These are phyloP conservation scores for Podospora australis DNA, from an alignment of 495 filamentous ascomycete species.

Conservation along the genomic window DNA sequence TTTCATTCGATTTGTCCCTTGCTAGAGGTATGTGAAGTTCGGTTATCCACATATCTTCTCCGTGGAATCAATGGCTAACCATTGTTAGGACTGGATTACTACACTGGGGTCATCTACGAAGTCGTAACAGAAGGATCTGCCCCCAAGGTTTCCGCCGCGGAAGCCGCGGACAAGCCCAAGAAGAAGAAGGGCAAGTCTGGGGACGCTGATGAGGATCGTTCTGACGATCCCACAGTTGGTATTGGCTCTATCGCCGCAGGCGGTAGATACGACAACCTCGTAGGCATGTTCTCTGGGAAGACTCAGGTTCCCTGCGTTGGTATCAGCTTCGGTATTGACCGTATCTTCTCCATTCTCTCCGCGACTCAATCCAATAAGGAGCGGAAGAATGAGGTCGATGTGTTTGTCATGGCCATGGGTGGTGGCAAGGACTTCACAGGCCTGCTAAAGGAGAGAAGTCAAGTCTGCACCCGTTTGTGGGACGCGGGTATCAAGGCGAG, in stretches of 20 bases:
- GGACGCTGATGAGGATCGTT: conserved; percentile 70
- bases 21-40: too few species aligned
- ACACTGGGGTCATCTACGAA: conserved; percentile 86
- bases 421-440: conserved; percentile 79
- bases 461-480: conserved; percentile 67
- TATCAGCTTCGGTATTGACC: conserved; percentile 90
- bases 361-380: conserved; percentile 61
- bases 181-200: conserved; percentile 52
- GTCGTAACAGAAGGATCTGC: conserved; percentile 65
- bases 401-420: conserved; percentile 89
- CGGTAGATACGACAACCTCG: conserved; percentile 89
- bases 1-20: conserved; percentile 77
- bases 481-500: conserved; percentile 67
- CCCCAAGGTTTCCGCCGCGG: conserved; percentile 35
- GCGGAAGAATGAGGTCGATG: conserved; percentile 64
- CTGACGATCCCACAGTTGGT: conserved; percentile 72
- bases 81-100: conserved; percentile 16
- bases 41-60: too few species aligned
- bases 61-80: too few species aligned
- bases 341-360: conserved; percentile 88
- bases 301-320: conserved; percentile 82
- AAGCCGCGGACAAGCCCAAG: conserved; percentile 28
- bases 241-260: conserved; percentile 88
- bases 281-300: conserved; percentile 88
- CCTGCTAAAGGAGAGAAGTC: conserved; percentile 73